Conservation (phyloP, 1,284 basidiomycete species). For the Hymenochaete sp. region DNA sequence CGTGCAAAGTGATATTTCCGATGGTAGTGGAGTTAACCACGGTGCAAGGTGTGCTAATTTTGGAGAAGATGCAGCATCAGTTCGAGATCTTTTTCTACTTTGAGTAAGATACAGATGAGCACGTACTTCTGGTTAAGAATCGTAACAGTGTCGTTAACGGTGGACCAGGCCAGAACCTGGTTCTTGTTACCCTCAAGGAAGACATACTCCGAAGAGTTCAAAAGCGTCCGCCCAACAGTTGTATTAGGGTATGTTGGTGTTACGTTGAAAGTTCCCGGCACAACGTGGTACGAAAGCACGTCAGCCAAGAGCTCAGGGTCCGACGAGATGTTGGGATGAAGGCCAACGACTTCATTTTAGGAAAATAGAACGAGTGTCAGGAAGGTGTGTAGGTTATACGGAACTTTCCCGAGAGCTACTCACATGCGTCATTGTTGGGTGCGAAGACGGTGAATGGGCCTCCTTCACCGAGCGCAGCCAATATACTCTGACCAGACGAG, state of each 20-base stretch:
- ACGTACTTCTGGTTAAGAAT: constrained; percentile 48
- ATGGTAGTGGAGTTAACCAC: constrained; percentile 36
- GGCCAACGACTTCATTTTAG: constrained; percentile 27
- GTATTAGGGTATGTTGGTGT: constrained; percentile 40
- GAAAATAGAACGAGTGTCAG: not conserved
- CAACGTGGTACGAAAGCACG: constrained; percentile 54
- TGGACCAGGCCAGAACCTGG: constrained; percentile 61
- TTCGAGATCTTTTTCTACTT: too few relatives aligned
- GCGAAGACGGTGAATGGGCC: constrained; percentile 41
- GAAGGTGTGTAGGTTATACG: not conserved
- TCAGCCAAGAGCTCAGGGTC: constrained; percentile 34
- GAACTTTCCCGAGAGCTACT: constrained; percentile 19
- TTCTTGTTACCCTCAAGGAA: constrained; percentile 44
- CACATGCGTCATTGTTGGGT: constrained; percentile 41
- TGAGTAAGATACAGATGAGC: too few relatives aligned
- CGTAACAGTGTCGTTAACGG: constrained; percentile 35
- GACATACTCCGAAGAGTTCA: constrained; percentile 41
- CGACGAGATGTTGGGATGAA: constrained; percentile 28
- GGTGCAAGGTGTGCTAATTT: constrained; percentile 32
- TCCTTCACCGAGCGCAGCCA: constrained; percentile 31
- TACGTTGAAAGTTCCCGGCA: constrained; percentile 42
- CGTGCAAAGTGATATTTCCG: constrained; percentile 42
- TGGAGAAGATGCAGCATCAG: not conserved
- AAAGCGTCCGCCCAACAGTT: constrained; percentile 57
- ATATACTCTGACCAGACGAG: constrained; percentile 34